Percentiles rank a stretch among this genome's conserved stretches.
Conservation (phyloP, 2,329 filamentous ascomycete genomes). For the Zalaria obscura region DNA sequence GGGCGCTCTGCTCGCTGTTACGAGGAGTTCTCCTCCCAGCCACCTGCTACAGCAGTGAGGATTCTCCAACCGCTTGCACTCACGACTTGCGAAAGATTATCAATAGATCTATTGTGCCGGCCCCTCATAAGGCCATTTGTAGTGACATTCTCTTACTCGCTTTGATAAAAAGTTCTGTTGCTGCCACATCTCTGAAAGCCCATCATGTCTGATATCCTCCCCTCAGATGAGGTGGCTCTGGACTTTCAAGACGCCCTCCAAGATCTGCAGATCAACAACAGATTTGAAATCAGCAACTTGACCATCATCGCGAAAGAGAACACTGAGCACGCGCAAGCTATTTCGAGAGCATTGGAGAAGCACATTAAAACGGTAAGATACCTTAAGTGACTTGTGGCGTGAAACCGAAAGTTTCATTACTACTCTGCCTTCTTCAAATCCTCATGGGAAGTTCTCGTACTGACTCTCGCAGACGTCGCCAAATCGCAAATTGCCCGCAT, state of each 20-base stretch:
- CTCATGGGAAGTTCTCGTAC: background rate
- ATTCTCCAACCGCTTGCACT: background rate
- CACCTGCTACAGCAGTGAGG: background rate
- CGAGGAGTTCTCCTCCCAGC: background rate
- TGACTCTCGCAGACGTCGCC: slow-evolving; percentile 56
- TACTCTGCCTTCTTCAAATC: background rate
- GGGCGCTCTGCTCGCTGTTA: background rate
- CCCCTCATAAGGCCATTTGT: background rate
- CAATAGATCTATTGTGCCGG: slow-evolving; percentile 1
- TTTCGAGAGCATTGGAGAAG: slow-evolving; percentile 77
- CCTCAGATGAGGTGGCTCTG: slow-evolving; percentile 76
- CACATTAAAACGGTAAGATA: slow-evolving; percentile 84
- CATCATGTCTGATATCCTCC: slow-evolving; percentile 48
- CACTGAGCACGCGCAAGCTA: slow-evolving; percentile 86
- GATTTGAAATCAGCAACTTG: slow-evolving; percentile 92
- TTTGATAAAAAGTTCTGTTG: background rate
- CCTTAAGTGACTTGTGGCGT: too few species aligned
- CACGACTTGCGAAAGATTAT: background rate
- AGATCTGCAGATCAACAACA: slow-evolving; percentile 79
- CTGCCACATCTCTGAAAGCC: slow-evolving; percentile 15
- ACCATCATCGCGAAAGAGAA: slow-evolving; percentile 97
- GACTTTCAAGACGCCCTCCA: slow-evolving; percentile 90
- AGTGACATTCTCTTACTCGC: background rate
- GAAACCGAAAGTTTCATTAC: too few species aligned
- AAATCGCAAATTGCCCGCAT: slow-evolving; percentile 78